These are phyloP conservation scores for Melastoma malabathricum DNA, from an alignment of 345 rosid genomes.

Conservation along the genomic window DNA sequence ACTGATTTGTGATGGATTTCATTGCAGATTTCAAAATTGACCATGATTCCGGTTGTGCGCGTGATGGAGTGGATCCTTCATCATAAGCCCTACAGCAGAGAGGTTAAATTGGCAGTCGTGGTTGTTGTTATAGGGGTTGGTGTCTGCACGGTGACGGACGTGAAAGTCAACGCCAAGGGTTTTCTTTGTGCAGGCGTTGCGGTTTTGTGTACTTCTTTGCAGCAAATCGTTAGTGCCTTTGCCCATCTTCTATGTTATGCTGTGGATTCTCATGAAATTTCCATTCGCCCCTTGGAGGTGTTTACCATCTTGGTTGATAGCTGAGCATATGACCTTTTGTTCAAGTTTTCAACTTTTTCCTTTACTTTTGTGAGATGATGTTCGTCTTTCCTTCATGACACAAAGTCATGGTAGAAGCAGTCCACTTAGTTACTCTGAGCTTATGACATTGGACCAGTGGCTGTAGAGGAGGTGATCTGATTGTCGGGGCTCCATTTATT, in stretches of 20 bases:
- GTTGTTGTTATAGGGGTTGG: constrained; percentile 91
- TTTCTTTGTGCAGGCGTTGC: constrained; percentile 80
- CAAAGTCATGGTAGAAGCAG: too few species aligned
- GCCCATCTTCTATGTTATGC: not conserved
- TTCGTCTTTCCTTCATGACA: too few species aligned
- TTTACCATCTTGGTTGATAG: too few species aligned
- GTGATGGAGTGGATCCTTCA: constrained; percentile 92
- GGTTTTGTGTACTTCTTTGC: constrained; percentile 73
- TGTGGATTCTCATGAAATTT: not conserved
- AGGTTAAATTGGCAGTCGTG: constrained; percentile 63
- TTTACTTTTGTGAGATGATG: too few species aligned
- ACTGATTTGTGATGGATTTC: not conserved
- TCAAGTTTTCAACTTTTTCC: too few species aligned
- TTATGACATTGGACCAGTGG: too few species aligned
- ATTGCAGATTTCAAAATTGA: constrained; percentile 72
- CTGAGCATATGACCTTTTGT: too few species aligned
- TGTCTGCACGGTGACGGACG: constrained; percentile 90
- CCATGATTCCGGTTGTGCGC: constrained; percentile 96
- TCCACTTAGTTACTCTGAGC: too few species aligned
- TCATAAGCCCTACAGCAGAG: constrained; percentile 58
- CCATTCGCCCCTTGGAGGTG: too few species aligned
- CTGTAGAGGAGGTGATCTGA: too few species aligned
- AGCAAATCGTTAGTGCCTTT: constrained; percentile 68
- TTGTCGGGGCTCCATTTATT: too few species aligned
- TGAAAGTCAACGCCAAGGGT: constrained; percentile 87